Evolutionary conservation across 306 rosid species (phyloP), one percentile per base, ranked within the genome.

Genomic region (Argentina anserina): DNA sequence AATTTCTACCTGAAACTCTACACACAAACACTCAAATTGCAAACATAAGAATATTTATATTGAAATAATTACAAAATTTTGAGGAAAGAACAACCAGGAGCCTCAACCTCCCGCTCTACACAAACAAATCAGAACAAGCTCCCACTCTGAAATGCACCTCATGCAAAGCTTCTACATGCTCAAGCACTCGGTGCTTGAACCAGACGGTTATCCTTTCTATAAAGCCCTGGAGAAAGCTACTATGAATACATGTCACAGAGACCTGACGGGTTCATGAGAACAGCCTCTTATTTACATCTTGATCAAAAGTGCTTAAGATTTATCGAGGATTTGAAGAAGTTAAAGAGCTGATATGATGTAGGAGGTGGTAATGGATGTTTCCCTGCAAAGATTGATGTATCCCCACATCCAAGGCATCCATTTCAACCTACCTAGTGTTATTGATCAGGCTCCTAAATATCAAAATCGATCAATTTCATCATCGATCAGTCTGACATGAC

Each of bases 1-100:
- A 77, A 90, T 79, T 78, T 81, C 86, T 29, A 90, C 80, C 53
- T 93, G 86, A 76, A 89, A 71, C 33, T 79, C 84, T 64, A 17
- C 40, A 36, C n/a, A n/a, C 2, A 1, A 17, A 42, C 13, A 39
- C 46, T 72, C 58, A 34, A 34, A 47, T 28, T 11, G 23, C 41
- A 62, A 60, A n/a, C 34, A 25, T 3, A 62, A n/a, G 9, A 62
- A 37, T 25, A 39, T 26, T 75, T 75, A 14, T 7, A 26, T 26
- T 15, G 13, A 39, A 37, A 25, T 20, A 33, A 52, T 34, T 50
- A 66, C 71, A 71, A 5, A 15, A 23, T 12, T 33, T 23, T 13
- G n/a, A 13, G 3, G 11, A n/a, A 49, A 23, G 5, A 49, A 53
- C 12, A 43, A 75, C 37, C 25, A 43, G 17, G 15, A 45, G 34